These are phyloP conservation scores for Microbotryomycetes sp. DNA, from an alignment of 1,284 basidiomycete species.

Conservation along the genomic window DNA sequence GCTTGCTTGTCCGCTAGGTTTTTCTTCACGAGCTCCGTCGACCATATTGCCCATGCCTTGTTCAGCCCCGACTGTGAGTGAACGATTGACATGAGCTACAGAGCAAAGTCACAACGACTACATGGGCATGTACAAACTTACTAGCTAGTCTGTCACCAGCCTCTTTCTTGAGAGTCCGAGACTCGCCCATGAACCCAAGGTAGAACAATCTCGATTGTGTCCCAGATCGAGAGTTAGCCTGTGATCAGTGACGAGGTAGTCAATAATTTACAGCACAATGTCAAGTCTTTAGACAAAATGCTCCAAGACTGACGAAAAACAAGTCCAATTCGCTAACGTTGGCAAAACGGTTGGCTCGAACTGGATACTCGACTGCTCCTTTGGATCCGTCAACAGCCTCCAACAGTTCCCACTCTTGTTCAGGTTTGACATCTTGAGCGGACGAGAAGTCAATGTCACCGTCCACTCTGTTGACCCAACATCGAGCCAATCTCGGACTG, in stretches of 20 bases:
- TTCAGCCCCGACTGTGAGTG: slow-evolving; percentile 24
- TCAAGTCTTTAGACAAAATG: slow-evolving; percentile 2
- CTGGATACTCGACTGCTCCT: slow-evolving; percentile 56
- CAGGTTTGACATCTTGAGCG: slow-evolving; percentile 47
- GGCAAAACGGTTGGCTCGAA: slow-evolving; percentile 64
- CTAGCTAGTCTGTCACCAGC: slow-evolving; percentile 21
- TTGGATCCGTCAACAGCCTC: slow-evolving; percentile 60
- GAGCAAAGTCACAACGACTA: background rate
- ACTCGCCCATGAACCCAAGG: slow-evolving; percentile 72
- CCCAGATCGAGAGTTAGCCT: slow-evolving; percentile 61
- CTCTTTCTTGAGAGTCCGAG: slow-evolving; percentile 54
- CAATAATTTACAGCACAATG: slow-evolving; percentile 4
- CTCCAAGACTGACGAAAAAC: slow-evolving; percentile 59
- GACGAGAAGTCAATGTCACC: slow-evolving; percentile 19
- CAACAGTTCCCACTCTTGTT: slow-evolving; percentile 61
- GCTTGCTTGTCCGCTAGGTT: slow-evolving; percentile 12
- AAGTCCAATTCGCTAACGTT: slow-evolving; percentile 64
- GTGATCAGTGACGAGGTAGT: slow-evolving; percentile 62
- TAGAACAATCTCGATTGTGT: slow-evolving; percentile 63
- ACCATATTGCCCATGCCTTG: slow-evolving; percentile 15
- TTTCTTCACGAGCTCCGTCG: slow-evolving; percentile 27
- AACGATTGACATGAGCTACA: too few relatives aligned
- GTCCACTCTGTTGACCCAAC: slow-evolving; percentile 25
- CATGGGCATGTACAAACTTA: background rate
- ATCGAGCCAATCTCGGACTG: slow-evolving; percentile 20